Evolutionary conservation across 1,139 yeast genomes (phyloP).

Genomic region (Yamadazyma aaseri): DNA sequence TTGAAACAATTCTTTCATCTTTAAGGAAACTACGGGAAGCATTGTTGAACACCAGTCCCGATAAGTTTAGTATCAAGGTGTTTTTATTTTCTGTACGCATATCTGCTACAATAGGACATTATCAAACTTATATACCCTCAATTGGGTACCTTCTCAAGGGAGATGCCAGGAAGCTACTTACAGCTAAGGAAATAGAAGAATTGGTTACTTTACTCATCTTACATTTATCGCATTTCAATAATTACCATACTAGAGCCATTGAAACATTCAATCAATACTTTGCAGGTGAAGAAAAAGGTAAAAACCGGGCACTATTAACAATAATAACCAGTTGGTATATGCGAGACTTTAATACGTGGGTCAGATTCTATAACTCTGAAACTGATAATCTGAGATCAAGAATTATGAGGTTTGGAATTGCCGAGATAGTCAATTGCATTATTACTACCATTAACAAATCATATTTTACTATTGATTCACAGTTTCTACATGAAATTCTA

Average conservation of each 20-base stretch:
- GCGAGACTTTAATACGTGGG: constrained; percentile 45
- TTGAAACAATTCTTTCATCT: constrained; percentile 29
- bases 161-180: constrained; percentile 17
- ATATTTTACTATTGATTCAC: constrained; percentile 31
- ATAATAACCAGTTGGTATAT: constrained; percentile 36
- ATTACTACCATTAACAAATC: constrained; percentile 30
- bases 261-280: constrained; percentile 29
- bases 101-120: constrained; percentile 47
- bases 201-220: constrained; percentile 39
- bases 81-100: constrained; percentile 50
- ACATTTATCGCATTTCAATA: constrained; percentile 49
- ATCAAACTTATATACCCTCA: constrained; percentile 59
- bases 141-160: constrained; percentile 37
- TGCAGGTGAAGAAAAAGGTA: constrained; percentile 12
- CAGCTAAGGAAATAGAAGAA: constrained; percentile 35
- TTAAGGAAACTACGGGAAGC: constrained; percentile 56
- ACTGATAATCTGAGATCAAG: constrained; percentile 26
- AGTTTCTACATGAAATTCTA: constrained; percentile 19
- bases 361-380: constrained; percentile 29
- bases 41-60: constrained; percentile 34
- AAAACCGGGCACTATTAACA: constrained; percentile 19
- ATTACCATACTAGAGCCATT: constrained; percentile 36
- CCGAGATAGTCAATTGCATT: constrained; percentile 28
- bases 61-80: constrained; percentile 46
- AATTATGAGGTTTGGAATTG: constrained; percentile 45